Conservation (phyloP, 208 protist genomes). For the Herpetomonas muscarum region DNA sequence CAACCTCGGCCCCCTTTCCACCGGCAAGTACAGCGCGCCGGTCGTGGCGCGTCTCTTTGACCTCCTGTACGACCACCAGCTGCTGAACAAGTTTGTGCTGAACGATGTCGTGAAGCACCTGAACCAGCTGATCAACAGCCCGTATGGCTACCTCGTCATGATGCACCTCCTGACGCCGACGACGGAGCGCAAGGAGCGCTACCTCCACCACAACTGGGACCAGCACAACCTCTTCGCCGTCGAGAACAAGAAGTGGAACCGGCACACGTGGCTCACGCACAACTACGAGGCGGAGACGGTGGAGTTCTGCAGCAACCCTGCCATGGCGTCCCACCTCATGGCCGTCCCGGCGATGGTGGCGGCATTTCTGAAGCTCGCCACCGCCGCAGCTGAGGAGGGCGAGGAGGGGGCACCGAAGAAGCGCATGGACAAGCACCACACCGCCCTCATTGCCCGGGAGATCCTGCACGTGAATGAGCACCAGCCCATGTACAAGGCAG, state of each 20-base stretch:
- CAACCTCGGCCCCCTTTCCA: conserved; percentile 60
- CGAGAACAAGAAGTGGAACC: conserved; percentile 80
- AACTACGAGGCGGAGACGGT: conserved; percentile 68
- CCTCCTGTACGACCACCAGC: conserved; percentile 78
- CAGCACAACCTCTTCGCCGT: conserved; percentile 83
- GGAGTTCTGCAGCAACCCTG: conserved; percentile 78
- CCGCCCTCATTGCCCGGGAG: conserved; percentile 69
- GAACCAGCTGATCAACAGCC: conserved; percentile 71
- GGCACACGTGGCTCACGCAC: conserved; percentile 81
- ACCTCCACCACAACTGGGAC: conserved; percentile 77
- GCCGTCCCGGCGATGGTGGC: conserved; percentile 58
- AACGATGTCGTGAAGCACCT: conserved; percentile 65
- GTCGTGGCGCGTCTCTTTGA: conserved; percentile 86
- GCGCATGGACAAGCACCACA: conserved; percentile 64
- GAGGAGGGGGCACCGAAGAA: conserved; percentile 23
- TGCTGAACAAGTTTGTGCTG: conserved; percentile 79
- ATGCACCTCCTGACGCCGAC: conserved; percentile 83
- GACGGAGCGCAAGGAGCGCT: conserved; percentile 52
- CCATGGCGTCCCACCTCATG: conserved; percentile 66
- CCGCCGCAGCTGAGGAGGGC: conserved; percentile 4
- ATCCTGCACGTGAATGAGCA: conserved; percentile 47
- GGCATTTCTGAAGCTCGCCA: conserved; percentile 43
- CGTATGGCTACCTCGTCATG: conserved; percentile 80
- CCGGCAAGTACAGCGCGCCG: conserved; percentile 81
- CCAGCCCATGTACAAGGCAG: conserved; percentile 52